Conservation (phyloP, 305 asterid species). For the Solanum aculeatissimum region DNA sequence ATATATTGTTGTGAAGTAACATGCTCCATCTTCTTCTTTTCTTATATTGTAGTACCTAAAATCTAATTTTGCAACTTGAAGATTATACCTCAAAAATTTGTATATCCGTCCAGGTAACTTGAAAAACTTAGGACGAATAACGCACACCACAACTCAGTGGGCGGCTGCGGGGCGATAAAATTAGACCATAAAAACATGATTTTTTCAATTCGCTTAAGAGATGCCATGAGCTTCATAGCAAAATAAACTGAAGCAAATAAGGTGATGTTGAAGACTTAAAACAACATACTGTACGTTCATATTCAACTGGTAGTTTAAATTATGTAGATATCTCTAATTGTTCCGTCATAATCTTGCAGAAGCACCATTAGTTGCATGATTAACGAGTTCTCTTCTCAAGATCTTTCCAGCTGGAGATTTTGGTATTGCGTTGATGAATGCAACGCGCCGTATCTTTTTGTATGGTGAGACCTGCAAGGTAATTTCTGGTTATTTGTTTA, state of each 20-base stretch:
- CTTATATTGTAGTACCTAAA: background rate
- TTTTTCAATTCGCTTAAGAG: background rate
- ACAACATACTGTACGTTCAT: background rate
- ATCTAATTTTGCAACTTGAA: too few species aligned
- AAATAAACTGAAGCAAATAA: background rate
- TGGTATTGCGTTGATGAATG: conserved; percentile 49
- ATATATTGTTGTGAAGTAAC: background rate
- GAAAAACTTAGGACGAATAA: background rate
- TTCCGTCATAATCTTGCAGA: conserved; percentile 37
- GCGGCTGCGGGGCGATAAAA: background rate
- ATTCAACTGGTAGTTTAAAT: background rate
- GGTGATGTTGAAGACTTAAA: background rate
- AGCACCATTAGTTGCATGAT: conserved; percentile 27
- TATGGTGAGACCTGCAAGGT: conserved; percentile 59
- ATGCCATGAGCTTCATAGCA: background rate
- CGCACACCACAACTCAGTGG: background rate
- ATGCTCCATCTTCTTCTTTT: background rate
- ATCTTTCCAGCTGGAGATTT: conserved; percentile 76
- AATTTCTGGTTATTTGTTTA: background rate
- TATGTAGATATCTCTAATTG: background rate
- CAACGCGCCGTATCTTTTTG: conserved; percentile 58
- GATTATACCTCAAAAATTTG: too few species aligned
- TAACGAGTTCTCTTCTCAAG: conserved; percentile 51
- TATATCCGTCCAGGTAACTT: too few species aligned
- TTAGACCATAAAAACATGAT: background rate